Percentiles rank a stretch among this genome's conserved stretches.
phyloP scores from a whole-genome alignment of 495 filamentous ascomycete genomes.

The Lasiosphaeria hispida region DNA sequence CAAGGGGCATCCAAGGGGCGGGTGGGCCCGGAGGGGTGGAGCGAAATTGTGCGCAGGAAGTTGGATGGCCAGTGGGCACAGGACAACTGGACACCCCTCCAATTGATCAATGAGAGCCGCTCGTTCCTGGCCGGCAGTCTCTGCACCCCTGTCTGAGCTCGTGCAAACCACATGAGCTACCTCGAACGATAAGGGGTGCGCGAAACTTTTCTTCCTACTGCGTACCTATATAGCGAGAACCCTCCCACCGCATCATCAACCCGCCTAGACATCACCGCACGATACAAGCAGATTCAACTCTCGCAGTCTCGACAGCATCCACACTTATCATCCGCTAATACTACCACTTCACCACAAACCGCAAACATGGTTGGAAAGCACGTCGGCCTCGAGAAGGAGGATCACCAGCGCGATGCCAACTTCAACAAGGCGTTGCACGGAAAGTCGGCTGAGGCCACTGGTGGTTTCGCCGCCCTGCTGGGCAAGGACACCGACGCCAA shows the following conservation, averaged over 20 bases:
- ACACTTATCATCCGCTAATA: not conserved
- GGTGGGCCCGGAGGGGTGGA: too few relatives aligned
- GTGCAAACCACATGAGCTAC: conserved; percentile 1
- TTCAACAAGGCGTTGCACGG: conserved; percentile 94
- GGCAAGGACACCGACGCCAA: conserved; percentile 80
- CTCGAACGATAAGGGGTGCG: conserved; percentile 7
- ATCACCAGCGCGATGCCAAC: conserved; percentile 84
- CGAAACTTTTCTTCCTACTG: conserved; percentile 13
- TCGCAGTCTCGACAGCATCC: not conserved
- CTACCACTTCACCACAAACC: conserved; percentile 27
- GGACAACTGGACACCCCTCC: not conserved
- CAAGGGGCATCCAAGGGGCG: too few relatives aligned
- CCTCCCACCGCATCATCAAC: conserved; percentile 4
- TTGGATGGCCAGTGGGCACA: conserved; percentile 3
- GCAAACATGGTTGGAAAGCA: conserved; percentile 59
- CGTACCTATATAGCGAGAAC: conserved; percentile 5
- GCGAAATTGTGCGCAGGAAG: not conserved
- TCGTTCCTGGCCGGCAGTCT: not conserved
- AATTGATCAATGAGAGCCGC: conserved; percentile 10
- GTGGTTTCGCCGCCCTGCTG: conserved; percentile 80
- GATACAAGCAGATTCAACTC: conserved; percentile 9
- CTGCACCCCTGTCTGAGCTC: conserved; percentile 8
- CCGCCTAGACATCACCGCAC: not conserved
- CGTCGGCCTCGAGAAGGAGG: conserved; percentile 70
- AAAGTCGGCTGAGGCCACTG: conserved; percentile 66